Evolutionary conservation across 768 basidiomycete species (phyloP), one percentile per base, ranked within the genome.

Genomic region (Naganishia onofrii): DNA sequence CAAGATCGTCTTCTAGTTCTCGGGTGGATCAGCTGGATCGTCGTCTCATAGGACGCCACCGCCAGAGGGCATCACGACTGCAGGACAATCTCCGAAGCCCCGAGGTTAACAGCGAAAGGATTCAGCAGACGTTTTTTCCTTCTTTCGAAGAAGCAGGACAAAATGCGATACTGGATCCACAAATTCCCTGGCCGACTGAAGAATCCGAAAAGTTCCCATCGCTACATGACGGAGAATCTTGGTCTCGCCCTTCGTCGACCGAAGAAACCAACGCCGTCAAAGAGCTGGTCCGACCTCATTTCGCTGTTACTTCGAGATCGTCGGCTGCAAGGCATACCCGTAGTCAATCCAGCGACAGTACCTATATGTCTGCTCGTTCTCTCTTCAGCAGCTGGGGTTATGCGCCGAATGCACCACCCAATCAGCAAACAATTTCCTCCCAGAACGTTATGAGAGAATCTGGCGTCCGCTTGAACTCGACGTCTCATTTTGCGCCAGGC

Each of bases 121-220:
- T 66, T 32, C 36, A 48, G 23, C 69, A 70, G 52, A 64, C 66
- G 8, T 70, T 67, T 34, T 70, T 70, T 54, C 70, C 70, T 31
- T 64, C 70, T 1, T 70, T 70, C 51, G 70, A 66, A 31, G 68
- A 69, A 38, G 56, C 68, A 48, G 56, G 56, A 56, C 54, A 56
- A 21, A 46, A 56, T 15, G n/a, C 38, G 42, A 63, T 63, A 17
- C 60, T 63, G 10, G 23, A 63, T 63, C 23, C 36, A 26, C 31
- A 8, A 23, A 34, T 31, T 10, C 21, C 15, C 34, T 58, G 28
- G 32, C 52, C 23, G 29, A n/a, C 2, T 42, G 31, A n/a, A 67
- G 34, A 54, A 29, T 23, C 23, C 9, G 55, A 58, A 26, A 38
- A 31, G 31, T n/a, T n/a, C n/a, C n/a, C 42, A 9, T 5, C 57